Conservation (phyloP, 2,329 filamentous ascomycete species). For the Xylariaceae sp. region DNA sequence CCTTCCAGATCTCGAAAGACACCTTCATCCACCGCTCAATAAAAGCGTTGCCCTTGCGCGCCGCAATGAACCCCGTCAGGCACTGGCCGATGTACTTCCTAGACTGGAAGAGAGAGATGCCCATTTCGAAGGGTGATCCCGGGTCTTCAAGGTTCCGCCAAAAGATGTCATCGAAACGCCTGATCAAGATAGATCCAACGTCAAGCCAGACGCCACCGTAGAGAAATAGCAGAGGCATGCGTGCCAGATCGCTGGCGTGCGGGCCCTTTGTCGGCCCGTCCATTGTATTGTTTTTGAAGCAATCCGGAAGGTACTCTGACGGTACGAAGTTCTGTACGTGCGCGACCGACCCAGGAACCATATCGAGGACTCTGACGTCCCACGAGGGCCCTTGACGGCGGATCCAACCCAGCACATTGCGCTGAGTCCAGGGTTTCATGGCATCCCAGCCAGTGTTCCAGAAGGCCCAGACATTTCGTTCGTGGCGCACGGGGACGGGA, state of each 20-base stretch:
- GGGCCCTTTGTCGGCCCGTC: background rate
- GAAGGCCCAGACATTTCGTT: slow-evolving; percentile 6
- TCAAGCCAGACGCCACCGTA: slow-evolving; percentile 4
- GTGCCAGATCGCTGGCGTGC: background rate
- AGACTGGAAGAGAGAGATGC: background rate
- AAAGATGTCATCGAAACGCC: slow-evolving; percentile 3
- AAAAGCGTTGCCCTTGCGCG: slow-evolving; percentile 2
- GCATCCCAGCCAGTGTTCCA: slow-evolving; percentile 3
- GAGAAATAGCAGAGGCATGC: background rate
- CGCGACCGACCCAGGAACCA: slow-evolving; percentile 1
- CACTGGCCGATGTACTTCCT: slow-evolving; percentile 2
- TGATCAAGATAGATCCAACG: slow-evolving; percentile 1
- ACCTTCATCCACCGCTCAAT: slow-evolving; percentile 4
- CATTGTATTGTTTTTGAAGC: background rate
- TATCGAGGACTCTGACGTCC: slow-evolving; percentile 4
- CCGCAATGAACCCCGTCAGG: background rate
- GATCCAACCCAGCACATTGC: slow-evolving; percentile 3
- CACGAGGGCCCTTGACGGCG: slow-evolving; percentile 3
- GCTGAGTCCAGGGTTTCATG: slow-evolving; percentile 5
- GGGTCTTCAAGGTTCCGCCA: slow-evolving; percentile 5
- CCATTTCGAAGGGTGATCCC: slow-evolving; percentile 1
- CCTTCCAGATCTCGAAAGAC: slow-evolving; percentile 3
- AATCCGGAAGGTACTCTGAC: background rate
- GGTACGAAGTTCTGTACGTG: slow-evolving; percentile 5
- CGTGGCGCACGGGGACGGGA: background rate